These are phyloP conservation scores for Mycena belliarum DNA, from an alignment of 768 basidiomycete species.

Conservation along the genomic window DNA sequence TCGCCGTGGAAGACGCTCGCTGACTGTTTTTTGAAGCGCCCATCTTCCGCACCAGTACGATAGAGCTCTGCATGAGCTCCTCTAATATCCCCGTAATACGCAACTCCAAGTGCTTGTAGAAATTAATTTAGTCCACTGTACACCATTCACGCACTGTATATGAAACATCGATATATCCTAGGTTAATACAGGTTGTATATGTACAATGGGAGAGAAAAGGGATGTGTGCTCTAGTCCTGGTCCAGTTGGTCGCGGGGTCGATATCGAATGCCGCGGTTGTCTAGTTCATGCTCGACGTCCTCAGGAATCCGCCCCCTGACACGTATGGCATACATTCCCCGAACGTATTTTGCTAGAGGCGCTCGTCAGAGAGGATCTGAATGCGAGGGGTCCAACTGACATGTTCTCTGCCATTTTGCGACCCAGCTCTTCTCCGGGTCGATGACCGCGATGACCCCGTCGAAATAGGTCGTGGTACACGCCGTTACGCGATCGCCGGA, in stretches of 20 bases:
- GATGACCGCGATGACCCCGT: slow-evolving; percentile 87
- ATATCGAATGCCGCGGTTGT: slow-evolving; percentile 77
- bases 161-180: not conserved
- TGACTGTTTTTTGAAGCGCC: slow-evolving; percentile 40
- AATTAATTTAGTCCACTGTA: slow-evolving; percentile 1
- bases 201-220: not conserved
- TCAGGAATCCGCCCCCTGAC: slow-evolving; percentile 85
- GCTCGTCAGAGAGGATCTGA: not conserved
- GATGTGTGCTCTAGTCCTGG: slow-evolving; percentile 52
- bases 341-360: slow-evolving; percentile 76
- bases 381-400: slow-evolving; percentile 45
- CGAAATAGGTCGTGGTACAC: slow-evolving; percentile 92
- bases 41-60: slow-evolving; percentile 86
- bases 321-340: slow-evolving; percentile 92
- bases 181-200: slow-evolving; percentile 6
- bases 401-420: slow-evolving; percentile 91
- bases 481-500: slow-evolving; percentile 77
- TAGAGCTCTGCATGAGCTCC: slow-evolving; percentile 66
- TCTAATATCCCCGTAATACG: slow-evolving; percentile 37
- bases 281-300: slow-evolving; percentile 80
- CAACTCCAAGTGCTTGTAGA: not conserved
- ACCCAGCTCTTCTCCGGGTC: slow-evolving; percentile 93
- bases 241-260: slow-evolving; percentile 83
- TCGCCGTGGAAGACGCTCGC: not conserved
- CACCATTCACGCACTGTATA: slow-evolving; percentile 14